Conservation (phyloP, 2,329 filamentous ascomycete genomes). For the Rutstroemia sp. region DNA sequence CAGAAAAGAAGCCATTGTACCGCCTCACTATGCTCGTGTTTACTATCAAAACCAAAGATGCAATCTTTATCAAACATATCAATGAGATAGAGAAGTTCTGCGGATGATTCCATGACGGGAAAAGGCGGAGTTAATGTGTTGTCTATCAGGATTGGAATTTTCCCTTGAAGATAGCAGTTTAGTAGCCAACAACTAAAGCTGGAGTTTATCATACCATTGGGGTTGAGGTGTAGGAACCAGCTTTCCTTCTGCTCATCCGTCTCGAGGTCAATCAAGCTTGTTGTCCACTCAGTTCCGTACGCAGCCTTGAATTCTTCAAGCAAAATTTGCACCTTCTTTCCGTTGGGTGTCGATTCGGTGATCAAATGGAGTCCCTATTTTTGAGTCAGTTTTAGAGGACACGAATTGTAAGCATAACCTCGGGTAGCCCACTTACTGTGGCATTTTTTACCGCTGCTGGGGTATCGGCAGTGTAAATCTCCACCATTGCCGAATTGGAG, state of each 20-base stretch:
- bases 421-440: slow-evolving; percentile 3
- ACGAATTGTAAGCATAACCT: too few relatives aligned
- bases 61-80: slow-evolving; percentile 39
- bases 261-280: slow-evolving; percentile 12
- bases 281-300: slow-evolving; percentile 42
- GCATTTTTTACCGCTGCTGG: slow-evolving; percentile 12
- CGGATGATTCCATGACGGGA: slow-evolving; percentile 44
- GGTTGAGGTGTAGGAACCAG: slow-evolving; percentile 42
- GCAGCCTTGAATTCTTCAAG: slow-evolving; percentile 44
- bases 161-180: slow-evolving; percentile 15
- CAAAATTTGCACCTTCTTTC: slow-evolving; percentile 44
- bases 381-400: neutral
- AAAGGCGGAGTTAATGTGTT: slow-evolving; percentile 42
- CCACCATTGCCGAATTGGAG: neutral
- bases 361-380: slow-evolving; percentile 40
- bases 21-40: slow-evolving; percentile 39
- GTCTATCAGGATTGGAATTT: slow-evolving; percentile 43
- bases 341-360: slow-evolving; percentile 44
- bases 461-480: slow-evolving; percentile 10
- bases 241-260: slow-evolving; percentile 49
- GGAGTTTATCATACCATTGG: slow-evolving; percentile 30
- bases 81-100: slow-evolving; percentile 45
- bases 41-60: slow-evolving; percentile 43
- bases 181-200: neutral
- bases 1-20: slow-evolving; percentile 50